phyloP scores from a whole-genome alignment of 169 alveolate genomes.

The Blepharisma undulans region DNA sequence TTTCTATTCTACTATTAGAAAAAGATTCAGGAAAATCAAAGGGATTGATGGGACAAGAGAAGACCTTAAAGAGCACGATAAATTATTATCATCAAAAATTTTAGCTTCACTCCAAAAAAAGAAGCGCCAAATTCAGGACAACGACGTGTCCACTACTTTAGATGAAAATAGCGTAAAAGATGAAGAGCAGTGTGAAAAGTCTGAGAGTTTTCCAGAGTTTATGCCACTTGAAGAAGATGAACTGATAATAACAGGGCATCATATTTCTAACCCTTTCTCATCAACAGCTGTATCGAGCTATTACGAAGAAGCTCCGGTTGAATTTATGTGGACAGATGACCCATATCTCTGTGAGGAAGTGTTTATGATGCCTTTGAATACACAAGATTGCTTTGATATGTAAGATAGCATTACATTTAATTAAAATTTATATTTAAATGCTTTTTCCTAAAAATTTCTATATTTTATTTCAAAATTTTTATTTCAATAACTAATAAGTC shows the following conservation, averaged over 20 bases:
- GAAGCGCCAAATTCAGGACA: not conserved
- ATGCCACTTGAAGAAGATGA: not conserved
- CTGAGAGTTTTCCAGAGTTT: not conserved
- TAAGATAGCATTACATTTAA: not conserved
- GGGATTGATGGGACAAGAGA: constrained; percentile 4
- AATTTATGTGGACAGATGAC: not conserved
- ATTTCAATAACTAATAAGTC: too few species aligned
- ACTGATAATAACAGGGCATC: constrained; percentile 4
- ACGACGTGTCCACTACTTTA: not conserved
- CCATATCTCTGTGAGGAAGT: constrained; percentile 1
- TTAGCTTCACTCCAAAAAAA: not conserved
- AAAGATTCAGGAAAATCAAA: constrained; percentile 43
- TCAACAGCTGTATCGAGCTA: not conserved
- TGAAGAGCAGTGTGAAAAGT: not conserved
- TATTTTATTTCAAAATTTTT: too few species aligned
- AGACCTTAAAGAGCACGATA: not conserved
- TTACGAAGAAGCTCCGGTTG: constrained; percentile 13
- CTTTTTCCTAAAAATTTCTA: not conserved
- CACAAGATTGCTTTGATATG: not conserved
- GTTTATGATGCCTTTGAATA: constrained; percentile 6
- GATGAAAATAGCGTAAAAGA: not conserved
- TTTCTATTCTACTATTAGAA: constrained; percentile 1
- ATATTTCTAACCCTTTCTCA: not conserved
- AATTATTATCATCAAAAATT: not conserved
- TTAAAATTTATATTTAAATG: too few species aligned